phyloP scores from a whole-genome alignment of 2,329 filamentous ascomycete species.

The Claviceps sp. region DNA sequence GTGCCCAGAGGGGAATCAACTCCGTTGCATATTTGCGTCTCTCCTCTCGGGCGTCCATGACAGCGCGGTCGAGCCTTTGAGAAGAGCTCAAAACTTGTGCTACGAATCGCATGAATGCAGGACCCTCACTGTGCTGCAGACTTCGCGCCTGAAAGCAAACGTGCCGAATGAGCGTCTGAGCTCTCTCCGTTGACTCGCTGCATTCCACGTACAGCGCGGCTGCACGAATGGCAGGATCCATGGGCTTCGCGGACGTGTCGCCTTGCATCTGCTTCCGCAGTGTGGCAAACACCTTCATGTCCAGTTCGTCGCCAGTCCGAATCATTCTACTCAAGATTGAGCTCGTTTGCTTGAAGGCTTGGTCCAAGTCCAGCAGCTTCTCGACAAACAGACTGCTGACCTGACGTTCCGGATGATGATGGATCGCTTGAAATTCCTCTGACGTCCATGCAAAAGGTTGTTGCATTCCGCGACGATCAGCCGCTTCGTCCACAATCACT shows the following conservation, averaged over 20 bases:
- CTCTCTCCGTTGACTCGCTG: slow-evolving; percentile 20
- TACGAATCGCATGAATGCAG: slow-evolving; percentile 34
- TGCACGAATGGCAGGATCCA: slow-evolving; percentile 44
- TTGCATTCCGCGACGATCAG: slow-evolving; percentile 25
- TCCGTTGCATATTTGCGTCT: slow-evolving; percentile 13
- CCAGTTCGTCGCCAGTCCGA: slow-evolving; percentile 35
- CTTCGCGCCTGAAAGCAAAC: slow-evolving; percentile 28
- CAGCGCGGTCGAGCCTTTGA: slow-evolving; percentile 16
- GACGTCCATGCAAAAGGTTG: slow-evolving; percentile 29
- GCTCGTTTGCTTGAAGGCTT: slow-evolving; percentile 37
- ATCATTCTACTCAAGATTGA: slow-evolving; percentile 46
- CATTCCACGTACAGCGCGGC: slow-evolving; percentile 38
- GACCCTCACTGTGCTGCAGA: slow-evolving; percentile 34
- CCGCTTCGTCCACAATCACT: slow-evolving; percentile 24
- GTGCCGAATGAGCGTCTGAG: slow-evolving; percentile 28
- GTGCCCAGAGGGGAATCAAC: slow-evolving; percentile 33
- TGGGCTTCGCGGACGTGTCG: slow-evolving; percentile 24
- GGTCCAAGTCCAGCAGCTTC: slow-evolving; percentile 51
- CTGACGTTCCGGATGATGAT: slow-evolving; percentile 21
- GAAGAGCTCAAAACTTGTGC: slow-evolving; percentile 14
- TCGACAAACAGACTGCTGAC: slow-evolving; percentile 42
- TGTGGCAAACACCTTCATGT: slow-evolving; percentile 36
- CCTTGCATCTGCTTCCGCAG: slow-evolving; percentile 41
- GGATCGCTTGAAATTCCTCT: slow-evolving; percentile 32
- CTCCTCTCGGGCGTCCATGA: slow-evolving; percentile 9